These are phyloP conservation scores for Trichoderma brevicompactum DNA, from an alignment of 2,329 filamentous ascomycete species.

Conservation along the genomic window DNA sequence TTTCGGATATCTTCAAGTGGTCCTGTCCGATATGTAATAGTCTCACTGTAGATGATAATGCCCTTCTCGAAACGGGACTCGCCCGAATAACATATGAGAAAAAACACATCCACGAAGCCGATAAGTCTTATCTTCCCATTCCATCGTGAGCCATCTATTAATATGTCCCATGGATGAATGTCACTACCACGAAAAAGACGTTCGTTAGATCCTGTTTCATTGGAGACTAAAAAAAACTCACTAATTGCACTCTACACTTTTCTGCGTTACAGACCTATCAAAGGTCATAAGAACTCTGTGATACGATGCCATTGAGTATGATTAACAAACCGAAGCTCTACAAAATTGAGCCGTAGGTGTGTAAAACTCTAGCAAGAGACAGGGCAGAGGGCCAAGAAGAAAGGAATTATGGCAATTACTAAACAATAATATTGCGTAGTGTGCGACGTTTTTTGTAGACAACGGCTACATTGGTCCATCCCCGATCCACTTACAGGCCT, in stretches of 20 bases:
- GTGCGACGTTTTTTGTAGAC: background rate
- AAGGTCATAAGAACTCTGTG: conserved; percentile 17
- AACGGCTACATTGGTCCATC: background rate
- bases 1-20: background rate
- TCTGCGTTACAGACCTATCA: conserved; percentile 1
- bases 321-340: too few relatives aligned
- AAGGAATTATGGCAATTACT: background rate
- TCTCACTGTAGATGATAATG: conserved; percentile 29
- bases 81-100: conserved; percentile 30
- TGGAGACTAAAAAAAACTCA: background rate
- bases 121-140: conserved; percentile 21
- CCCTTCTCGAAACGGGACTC: conserved; percentile 30
- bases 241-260: conserved; percentile 24
- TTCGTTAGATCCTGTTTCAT: background rate
- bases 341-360: too few relatives aligned
- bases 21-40: too few relatives aligned
- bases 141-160: conserved; percentile 18
- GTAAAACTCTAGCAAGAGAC: too few relatives aligned
- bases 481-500: background rate
- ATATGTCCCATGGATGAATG: conserved; percentile 25
- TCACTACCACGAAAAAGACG: background rate
- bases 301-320: conserved; percentile 19
- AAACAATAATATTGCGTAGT: too few relatives aligned
- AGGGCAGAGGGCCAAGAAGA: background rate
- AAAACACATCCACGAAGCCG: conserved; percentile 28